Percentiles rank a stretch among this genome's conserved stretches.
phyloP scores from a whole-genome alignment of 148 eudicot species.

The Rhododendron henanense region DNA sequence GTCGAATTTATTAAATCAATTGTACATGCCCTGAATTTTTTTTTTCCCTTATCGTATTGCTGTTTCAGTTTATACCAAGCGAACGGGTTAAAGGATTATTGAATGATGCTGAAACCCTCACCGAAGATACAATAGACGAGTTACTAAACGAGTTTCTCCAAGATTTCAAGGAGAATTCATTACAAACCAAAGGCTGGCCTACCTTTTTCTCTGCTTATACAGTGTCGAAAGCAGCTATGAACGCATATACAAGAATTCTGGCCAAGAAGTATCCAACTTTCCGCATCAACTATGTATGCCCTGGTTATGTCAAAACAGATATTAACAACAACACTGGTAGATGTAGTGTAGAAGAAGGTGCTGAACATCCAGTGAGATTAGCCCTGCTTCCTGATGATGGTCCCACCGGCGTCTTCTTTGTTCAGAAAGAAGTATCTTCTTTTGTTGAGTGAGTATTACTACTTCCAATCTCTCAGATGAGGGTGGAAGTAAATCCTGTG shows the following conservation, averaged over 20 bases:
- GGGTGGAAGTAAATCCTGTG: background rate
- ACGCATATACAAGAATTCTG: constrained; percentile 25
- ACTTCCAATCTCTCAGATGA: background rate
- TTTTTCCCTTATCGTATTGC: background rate
- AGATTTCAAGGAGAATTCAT: constrained; percentile 15
- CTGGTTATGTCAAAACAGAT: constrained; percentile 47
- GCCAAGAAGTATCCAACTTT: constrained; percentile 27
- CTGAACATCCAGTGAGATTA: constrained; percentile 30
- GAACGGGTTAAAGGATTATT: constrained; percentile 31
- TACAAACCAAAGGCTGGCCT: constrained; percentile 27
- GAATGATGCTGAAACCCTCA: constrained; percentile 29
- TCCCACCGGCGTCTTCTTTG: constrained; percentile 26
- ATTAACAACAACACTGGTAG: constrained; percentile 19
- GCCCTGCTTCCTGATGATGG: constrained; percentile 41
- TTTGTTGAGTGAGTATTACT: background rate
- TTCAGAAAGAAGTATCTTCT: constrained; percentile 6
- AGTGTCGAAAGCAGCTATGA: constrained; percentile 26
- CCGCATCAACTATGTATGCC: constrained; percentile 37
- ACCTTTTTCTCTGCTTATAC: background rate
- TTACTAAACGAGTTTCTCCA: constrained; percentile 24
- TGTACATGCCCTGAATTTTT: background rate
- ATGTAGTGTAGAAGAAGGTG: constrained; percentile 42
- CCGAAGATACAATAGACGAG: constrained; percentile 35
- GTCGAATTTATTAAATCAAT: background rate
- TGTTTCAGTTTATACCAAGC: constrained; percentile 13